Evolutionary conservation across 2,329 filamentous ascomycete species (phyloP).

Genomic region (Penicillium sp.): DNA sequence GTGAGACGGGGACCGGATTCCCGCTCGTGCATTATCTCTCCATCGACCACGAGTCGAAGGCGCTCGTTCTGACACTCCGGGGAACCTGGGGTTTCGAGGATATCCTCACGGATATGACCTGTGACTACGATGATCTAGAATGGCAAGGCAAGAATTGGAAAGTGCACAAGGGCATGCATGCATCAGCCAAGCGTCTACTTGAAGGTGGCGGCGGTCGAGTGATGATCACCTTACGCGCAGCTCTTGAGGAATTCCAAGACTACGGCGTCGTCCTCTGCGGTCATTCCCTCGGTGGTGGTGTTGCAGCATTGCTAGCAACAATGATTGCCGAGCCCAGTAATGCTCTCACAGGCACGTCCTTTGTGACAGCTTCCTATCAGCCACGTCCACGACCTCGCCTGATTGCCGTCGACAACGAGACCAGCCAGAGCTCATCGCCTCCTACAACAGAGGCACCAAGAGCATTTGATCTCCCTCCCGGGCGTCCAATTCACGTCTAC

Average conservation of each 20-base stretch:
- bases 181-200: constrained; percentile 68
- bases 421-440: constrained; percentile 24
- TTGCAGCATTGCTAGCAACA: constrained; percentile 70
- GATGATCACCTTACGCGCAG: constrained; percentile 66
- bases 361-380: constrained; percentile 60
- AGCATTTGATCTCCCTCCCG: constrained; percentile 61
- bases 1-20: constrained; percentile 67
- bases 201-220: constrained; percentile 70
- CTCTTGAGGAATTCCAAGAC: constrained; percentile 67
- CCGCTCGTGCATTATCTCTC: constrained; percentile 75
- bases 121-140: constrained; percentile 66
- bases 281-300: constrained; percentile 70
- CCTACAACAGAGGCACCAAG: constrained; percentile 20
- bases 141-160: constrained; percentile 68
- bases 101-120: constrained; percentile 73
- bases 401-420: constrained; percentile 34
- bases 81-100: constrained; percentile 76
- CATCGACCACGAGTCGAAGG: constrained; percentile 71
- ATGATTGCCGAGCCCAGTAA: constrained; percentile 67
- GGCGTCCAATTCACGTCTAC: constrained; percentile 76
- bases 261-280: constrained; percentile 72
- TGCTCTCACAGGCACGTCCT: constrained; percentile 58
- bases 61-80: constrained; percentile 72
- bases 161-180: constrained; percentile 75
- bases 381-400: constrained; percentile 45